Conservation (phyloP, 352 stramenopile genomes). For the Phytophthora sojae region DNA sequence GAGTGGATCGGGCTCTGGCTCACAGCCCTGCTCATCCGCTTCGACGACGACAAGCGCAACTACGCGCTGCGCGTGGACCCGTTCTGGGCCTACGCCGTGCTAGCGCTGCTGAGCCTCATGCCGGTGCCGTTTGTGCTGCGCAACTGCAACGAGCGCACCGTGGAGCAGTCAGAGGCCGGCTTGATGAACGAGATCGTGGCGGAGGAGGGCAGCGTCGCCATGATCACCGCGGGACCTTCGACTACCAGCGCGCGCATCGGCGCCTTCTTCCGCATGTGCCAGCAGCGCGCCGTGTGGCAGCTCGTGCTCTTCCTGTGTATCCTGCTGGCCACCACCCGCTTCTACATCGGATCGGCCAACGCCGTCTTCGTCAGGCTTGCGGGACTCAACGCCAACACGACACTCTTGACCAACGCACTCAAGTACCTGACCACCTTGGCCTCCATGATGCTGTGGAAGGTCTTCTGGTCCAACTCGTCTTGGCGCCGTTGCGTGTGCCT, state of each 20-base stretch:
- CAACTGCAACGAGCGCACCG: constrained; percentile 64
- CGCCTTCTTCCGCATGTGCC: constrained; percentile 72
- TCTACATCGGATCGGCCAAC: constrained; percentile 64
- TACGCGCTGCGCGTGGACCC: constrained; percentile 61
- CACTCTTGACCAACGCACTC: constrained; percentile 55
- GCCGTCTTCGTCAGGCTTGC: constrained; percentile 46
- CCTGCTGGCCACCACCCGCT: constrained; percentile 56
- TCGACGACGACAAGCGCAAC: constrained; percentile 49
- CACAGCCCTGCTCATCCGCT: constrained; percentile 55
- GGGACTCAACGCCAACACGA: constrained; percentile 47
- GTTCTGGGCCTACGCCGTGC: constrained; percentile 55
- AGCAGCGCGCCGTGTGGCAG: constrained; percentile 81
- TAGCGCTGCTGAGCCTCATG: constrained; percentile 62
- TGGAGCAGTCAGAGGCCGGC: constrained; percentile 36
- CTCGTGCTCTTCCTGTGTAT: constrained; percentile 78
- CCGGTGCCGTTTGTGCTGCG: constrained; percentile 70
- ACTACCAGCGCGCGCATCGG: constrained; percentile 31
- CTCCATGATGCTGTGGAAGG: constrained; percentile 67
- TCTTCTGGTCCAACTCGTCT: constrained; percentile 55
- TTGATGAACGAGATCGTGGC: constrained; percentile 31
- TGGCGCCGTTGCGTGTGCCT: constrained; percentile 48
- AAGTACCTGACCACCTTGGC: constrained; percentile 61
- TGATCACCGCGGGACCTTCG: constrained; percentile 19
- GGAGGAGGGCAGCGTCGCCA: constrained; percentile 39
- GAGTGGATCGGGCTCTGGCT: constrained; percentile 62